phyloP scores from a whole-genome alignment of 2,329 filamentous ascomycete genomes.

The Dothidotthia symphoricarpi region DNA sequence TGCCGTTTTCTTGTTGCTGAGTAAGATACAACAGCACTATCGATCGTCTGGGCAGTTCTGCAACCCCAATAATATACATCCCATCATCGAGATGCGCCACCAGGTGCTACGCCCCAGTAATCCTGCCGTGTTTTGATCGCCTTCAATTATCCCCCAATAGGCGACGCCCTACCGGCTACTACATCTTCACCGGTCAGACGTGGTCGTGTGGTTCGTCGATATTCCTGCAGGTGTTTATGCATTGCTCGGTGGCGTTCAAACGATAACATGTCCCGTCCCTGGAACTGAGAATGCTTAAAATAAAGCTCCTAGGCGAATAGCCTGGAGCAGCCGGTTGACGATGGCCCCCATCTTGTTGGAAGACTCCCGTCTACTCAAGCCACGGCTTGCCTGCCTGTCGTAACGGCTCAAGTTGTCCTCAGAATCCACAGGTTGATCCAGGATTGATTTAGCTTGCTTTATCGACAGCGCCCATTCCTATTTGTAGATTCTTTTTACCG shows the following conservation, averaged over 20 bases:
- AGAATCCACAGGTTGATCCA: conserved; percentile 9
- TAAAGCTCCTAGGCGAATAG: conserved; percentile 12
- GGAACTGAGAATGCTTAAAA: conserved; percentile 23
- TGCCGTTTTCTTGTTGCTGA: too few species aligned
- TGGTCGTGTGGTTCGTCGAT: conserved; percentile 16
- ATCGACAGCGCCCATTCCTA: conserved; percentile 11
- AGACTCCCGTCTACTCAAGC: conserved; percentile 2
- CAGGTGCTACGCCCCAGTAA: too few species aligned
- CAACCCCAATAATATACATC: too few species aligned
- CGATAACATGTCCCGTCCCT: conserved; percentile 23
- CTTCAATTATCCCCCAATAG: conserved; percentile 24
- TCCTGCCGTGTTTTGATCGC: too few species aligned
- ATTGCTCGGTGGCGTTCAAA: conserved; percentile 12
- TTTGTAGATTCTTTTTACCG: conserved; percentile 15
- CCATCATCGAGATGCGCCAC: too few species aligned
- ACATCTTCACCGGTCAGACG: conserved; percentile 18
- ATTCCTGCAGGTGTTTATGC: conserved; percentile 11
- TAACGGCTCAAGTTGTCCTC: conserved; percentile 16
- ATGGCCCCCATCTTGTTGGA: background rate
- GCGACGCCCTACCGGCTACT: conserved; percentile 7
- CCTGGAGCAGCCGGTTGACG: conserved; percentile 4
- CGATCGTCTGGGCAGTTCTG: too few species aligned
- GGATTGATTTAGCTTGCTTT: conserved; percentile 12
- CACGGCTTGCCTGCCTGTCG: conserved; percentile 12
- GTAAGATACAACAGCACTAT: too few species aligned